phyloP scores from a whole-genome alignment of 1,139 yeast species.

The Pichia sp. region DNA sequence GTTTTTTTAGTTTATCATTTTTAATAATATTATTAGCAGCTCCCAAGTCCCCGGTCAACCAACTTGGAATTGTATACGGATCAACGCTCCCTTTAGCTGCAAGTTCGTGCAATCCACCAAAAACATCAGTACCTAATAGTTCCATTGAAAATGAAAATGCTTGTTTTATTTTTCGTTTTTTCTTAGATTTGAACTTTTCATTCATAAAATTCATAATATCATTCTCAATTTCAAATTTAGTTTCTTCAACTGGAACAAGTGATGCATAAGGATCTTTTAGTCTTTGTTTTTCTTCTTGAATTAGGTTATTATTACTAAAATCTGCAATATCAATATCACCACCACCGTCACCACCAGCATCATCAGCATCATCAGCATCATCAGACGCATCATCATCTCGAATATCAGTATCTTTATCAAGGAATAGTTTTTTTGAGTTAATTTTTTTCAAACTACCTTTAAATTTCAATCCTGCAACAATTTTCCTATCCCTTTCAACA shows the following conservation, averaged over 20 bases:
- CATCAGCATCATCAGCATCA: background rate
- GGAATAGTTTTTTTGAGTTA: slow-evolving; percentile 34
- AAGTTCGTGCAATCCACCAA: slow-evolving; percentile 73
- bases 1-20: background rate
- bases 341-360: slow-evolving; percentile 17
- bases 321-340: slow-evolving; percentile 23
- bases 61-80: slow-evolving; percentile 55
- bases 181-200: background rate
- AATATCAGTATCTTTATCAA: slow-evolving; percentile 14
- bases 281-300: background rate
- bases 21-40: slow-evolving; percentile 2
- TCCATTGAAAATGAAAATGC: slow-evolving; percentile 39
- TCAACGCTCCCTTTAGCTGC: slow-evolving; percentile 50
- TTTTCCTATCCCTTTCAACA: slow-evolving; percentile 23
- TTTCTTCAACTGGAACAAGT: slow-evolving; percentile 48
- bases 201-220: background rate
- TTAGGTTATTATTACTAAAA: background rate
- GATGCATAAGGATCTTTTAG: slow-evolving; percentile 39
- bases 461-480: slow-evolving; percentile 47
- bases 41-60: slow-evolving; percentile 65
- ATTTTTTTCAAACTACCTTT: slow-evolving; percentile 41
- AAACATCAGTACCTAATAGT: slow-evolving; percentile 67
- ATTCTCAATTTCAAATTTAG: slow-evolving; percentile 36
- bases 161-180: slow-evolving; percentile 2
- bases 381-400: background rate